Base-by-base conservation (phyloP, 768 basidiomycete genomes). In the Leccinum uliginosum region DNA sequence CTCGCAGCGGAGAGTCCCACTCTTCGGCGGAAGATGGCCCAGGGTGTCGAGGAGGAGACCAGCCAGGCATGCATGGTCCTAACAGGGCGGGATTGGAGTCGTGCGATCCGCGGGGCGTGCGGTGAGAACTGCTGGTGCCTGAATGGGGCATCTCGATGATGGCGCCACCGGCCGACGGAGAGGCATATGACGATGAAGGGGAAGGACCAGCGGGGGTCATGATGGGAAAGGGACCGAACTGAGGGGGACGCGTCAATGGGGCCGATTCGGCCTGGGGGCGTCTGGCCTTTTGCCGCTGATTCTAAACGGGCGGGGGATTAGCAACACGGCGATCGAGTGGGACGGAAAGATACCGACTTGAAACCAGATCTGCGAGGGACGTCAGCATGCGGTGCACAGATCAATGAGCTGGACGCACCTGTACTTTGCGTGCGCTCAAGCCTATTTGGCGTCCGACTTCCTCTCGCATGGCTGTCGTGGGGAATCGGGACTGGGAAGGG, bases 401-500 rank as follows among this genome's bases (percentile, higher is more conserved):
- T 51, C 56, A 7, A 24, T 45, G 34, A 48, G 57, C 35, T 23
- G 14, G 6, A 78, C 86, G 67, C 64, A 89, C 91, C 83, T 94
- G 91, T 3, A 94, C 91, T 76, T 93, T 91, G 40, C 91, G 82
- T 48, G 91, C 90, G 68, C 90, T 92, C 67, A 94, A 74, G n/a
- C 91, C 91, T 62, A 93, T 93, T 34, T 87, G 79, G 23, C 87
- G 83, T 8, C 92, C 91, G 26, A 93, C 91, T 61, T 92, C 88
- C 73, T 93, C 92, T 50, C 91, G 83, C 82, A 89, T 84, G 10
- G 88, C 85, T 3, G 91, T 93, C 3, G 90, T 89, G 4, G 91
- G 91, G 72, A 94, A 93, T 35, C 89, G 87, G 51, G 92, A 93
- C 91, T 94, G 53, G 40, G 51, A 53, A 11, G 35, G 21, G 40